Base-by-base conservation (phyloP, 306 rosid species). In the Cyamopsis tetragonoloba region DNA sequence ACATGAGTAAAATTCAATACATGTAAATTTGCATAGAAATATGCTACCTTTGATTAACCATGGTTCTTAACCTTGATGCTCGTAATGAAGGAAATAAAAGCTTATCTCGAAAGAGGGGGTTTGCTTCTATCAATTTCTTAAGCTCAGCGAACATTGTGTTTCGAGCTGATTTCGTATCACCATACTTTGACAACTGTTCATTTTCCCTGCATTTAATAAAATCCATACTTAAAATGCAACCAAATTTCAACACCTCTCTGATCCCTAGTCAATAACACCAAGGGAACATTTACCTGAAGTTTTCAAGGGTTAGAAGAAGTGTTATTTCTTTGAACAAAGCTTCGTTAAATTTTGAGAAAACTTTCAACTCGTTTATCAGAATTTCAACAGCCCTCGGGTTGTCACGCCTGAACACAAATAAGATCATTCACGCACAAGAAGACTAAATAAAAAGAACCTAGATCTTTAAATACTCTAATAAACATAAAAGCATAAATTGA, bases 201-300 rank as follows among this genome's bases (percentile, higher is more conserved):
- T 85, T 89, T 61, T 92, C 92, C 87, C 98, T 89, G 80, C 76
- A 61, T 65, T 71, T 35, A 72, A 62, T 48, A 32, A 78, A 66
- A 31, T 38, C 27, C 26, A 24, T 11, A 70, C 22, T 57, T 32
- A 6, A 43, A 57, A 71, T 54, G 7, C 32, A 42, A 26, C 31
- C 12, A 11, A 55, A 26, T 20, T n/a, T 30, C 24, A 58, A n/a
- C 14, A 18, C 28, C 17, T 39, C 37, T 38, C 20, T 14, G 6
- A 31, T 61, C 34, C 38, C 7, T 10, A 7, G 27, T 50, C n/a
- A 63, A 37, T 2, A 62, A 30, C 15, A 62, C 22, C 15, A 47
- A 67, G 68, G n/a, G n/a, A n/a, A n/a, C 26, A 58, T 74, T 59
- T 85, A 92, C 96, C 98, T 87, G 77, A 92, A 80, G 76, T 92